Evolutionary conservation across 2,329 filamentous ascomycete species (phyloP).

Genomic region (Colletotrichum truncatum): DNA sequence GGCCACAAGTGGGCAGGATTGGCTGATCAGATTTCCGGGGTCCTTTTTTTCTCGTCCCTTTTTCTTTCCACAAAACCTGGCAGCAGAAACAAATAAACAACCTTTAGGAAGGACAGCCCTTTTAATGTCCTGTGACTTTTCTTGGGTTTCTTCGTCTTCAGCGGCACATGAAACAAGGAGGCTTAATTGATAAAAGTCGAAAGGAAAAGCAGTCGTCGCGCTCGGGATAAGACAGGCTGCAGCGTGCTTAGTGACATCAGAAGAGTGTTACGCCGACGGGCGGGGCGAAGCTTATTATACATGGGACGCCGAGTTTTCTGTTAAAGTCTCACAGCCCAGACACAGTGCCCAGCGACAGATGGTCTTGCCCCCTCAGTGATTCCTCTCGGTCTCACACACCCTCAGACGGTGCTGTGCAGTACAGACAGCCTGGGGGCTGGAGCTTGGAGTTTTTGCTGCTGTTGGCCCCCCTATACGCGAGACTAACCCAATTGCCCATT

Average conservation of each 20-base stretch:
- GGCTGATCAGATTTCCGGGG: conserved; percentile 29
- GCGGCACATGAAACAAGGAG: not conserved
- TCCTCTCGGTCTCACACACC: conserved; percentile 10
- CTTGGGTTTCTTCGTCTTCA: not conserved
- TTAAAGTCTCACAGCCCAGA: not conserved
- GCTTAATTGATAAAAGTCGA: not conserved
- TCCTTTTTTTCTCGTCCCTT: conserved; percentile 14
- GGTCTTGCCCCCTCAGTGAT: not conserved
- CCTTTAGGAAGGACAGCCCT: not conserved
- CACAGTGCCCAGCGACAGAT: not conserved
- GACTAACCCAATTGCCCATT: not conserved
- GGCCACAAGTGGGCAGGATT: conserved; percentile 22
- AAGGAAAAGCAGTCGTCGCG: not conserved
- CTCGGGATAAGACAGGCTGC: conserved; percentile 1
- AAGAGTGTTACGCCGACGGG: conserved; percentile 18
- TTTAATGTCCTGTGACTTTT: not conserved
- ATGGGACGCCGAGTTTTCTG: conserved; percentile 13
- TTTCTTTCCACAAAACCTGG: not conserved
- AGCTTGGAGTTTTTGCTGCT: not conserved
- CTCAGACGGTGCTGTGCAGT: conserved; percentile 3
- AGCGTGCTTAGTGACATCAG: conserved; percentile 27
- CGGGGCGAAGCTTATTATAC: conserved; percentile 30
- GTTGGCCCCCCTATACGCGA: not conserved
- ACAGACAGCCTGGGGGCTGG: conserved; percentile 6
- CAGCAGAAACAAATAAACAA: conserved; percentile 15